These are phyloP conservation scores for Globomyces pollinis-pini DNA, from an alignment of 192 early-diverging fungal genomes.

Conservation along the genomic window DNA sequence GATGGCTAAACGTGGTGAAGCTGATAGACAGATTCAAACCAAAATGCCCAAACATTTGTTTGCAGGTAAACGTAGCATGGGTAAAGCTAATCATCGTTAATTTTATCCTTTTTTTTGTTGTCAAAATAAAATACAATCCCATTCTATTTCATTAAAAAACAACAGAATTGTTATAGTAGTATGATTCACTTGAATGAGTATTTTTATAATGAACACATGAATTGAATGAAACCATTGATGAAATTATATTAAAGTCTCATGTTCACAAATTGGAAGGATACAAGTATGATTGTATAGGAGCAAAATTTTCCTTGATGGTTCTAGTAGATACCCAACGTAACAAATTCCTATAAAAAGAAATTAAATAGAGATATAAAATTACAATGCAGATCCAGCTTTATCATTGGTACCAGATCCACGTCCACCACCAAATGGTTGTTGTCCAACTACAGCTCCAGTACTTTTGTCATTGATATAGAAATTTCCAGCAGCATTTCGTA, in stretches of 20 bases:
- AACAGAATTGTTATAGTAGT: too few species aligned
- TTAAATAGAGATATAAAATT: too few species aligned
- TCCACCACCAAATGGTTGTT: constrained; percentile 96
- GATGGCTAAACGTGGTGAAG: constrained; percentile 78
- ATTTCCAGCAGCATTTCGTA: constrained; percentile 90
- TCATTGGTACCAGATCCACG: constrained; percentile 96
- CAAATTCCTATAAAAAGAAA: constrained; percentile 45
- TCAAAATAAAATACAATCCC: too few species aligned
- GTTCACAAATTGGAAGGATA: constrained; percentile 78
- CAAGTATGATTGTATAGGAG: constrained; percentile 64
- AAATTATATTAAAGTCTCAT: too few species aligned
- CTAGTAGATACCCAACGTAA: constrained; percentile 88
- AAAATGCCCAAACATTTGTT: constrained; percentile 99
- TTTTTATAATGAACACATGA: too few species aligned
- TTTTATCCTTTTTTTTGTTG: not conserved
- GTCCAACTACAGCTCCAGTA: constrained; percentile 92
- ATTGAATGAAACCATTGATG: too few species aligned
- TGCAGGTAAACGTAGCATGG: constrained; percentile 58
- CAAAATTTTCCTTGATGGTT: constrained; percentile 92
- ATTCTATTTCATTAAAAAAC: too few species aligned
- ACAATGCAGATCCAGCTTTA: constrained; percentile 81
- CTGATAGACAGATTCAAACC: constrained; percentile 82
- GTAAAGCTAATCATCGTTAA: constrained; percentile 4
- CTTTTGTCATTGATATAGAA: constrained; percentile 99
- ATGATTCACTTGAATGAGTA: too few species aligned